phyloP scores from a whole-genome alignment of 2,329 filamentous ascomycete species.

The Parastagonospora nodorum region DNA sequence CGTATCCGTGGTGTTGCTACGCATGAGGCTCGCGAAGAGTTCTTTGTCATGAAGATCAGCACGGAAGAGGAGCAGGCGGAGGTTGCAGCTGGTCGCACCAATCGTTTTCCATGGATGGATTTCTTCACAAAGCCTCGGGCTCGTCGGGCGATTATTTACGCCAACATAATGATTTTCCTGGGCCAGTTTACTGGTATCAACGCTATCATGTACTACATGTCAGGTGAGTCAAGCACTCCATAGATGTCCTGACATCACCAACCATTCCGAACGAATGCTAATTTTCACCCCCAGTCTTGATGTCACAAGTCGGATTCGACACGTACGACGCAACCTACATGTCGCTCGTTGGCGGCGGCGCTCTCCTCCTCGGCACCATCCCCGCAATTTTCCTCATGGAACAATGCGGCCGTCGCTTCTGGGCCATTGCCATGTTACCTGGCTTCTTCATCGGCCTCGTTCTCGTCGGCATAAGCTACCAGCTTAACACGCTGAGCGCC shows the following conservation, averaged over 20 bases:
- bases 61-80: slow-evolving; percentile 61
- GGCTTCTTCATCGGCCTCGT: slow-evolving; percentile 73
- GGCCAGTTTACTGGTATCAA: slow-evolving; percentile 75
- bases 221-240: slow-evolving; percentile 10
- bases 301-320: slow-evolving; percentile 71
- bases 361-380: slow-evolving; percentile 70
- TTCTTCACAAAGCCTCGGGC: slow-evolving; percentile 72
- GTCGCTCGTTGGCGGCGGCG: slow-evolving; percentile 70
- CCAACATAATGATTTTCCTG: slow-evolving; percentile 75
- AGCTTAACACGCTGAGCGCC: slow-evolving; percentile 56
- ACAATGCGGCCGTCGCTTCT: slow-evolving; percentile 72
- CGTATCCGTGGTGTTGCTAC: slow-evolving; percentile 67
- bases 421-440: slow-evolving; percentile 73
- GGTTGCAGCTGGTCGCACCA: slow-evolving; percentile 57
- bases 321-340: slow-evolving; percentile 69
- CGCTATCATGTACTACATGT: slow-evolving; percentile 75
- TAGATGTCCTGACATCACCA: too few species aligned
- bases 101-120: slow-evolving; percentile 71
- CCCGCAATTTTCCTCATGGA: slow-evolving; percentile 75
- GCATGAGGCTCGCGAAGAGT: slow-evolving; percentile 68
- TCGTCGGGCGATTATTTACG: slow-evolving; percentile 62
- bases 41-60: slow-evolving; percentile 71
- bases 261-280: too few species aligned
- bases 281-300: slow-evolving; percentile 53
- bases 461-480: slow-evolving; percentile 68